These are phyloP conservation scores for Mycotypha africana DNA, from an alignment of 371 early-diverging fungal genomes.

Conservation along the genomic window DNA sequence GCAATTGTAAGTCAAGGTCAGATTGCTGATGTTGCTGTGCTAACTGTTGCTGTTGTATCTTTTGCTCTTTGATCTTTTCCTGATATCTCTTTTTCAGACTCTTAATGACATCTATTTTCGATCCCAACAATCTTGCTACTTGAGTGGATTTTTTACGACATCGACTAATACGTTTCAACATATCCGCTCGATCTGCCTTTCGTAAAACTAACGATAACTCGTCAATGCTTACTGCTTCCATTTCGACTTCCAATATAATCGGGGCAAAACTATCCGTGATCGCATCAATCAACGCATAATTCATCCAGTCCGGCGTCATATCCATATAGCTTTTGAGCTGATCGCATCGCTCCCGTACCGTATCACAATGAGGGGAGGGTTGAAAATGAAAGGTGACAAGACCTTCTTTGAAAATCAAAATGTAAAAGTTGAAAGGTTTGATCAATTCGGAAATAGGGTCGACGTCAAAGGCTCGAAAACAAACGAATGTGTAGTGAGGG, in stretches of 20 bases:
- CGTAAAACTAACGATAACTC: constrained; percentile 75
- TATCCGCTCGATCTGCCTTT: constrained; percentile 75
- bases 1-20: no score
- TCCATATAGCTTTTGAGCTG: constrained; percentile 33
- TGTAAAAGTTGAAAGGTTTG: constrained; percentile 75
- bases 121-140: constrained; percentile 63
- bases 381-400: constrained; percentile 48
- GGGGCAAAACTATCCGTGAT: constrained; percentile 80
- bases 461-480: constrained; percentile 62
- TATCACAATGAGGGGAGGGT: constrained; percentile 20
- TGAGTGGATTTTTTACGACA: constrained; percentile 77
- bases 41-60: background rate
- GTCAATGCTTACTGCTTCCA: constrained; percentile 84
- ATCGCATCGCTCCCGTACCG: constrained; percentile 29
- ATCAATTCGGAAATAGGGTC: constrained; percentile 42
- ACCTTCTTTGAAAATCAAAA: constrained; percentile 67
- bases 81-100: constrained; percentile 76
- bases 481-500: constrained; percentile 65
- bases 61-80: constrained; percentile 25
- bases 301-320: constrained; percentile 67
- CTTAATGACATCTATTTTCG: constrained; percentile 77
- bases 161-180: constrained; percentile 81
- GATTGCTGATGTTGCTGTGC: background rate
- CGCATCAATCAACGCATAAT: constrained; percentile 81
- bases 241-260: constrained; percentile 64